These are phyloP conservation scores for carrot (Daucus carota) DNA, from an alignment of 129 eudicot genomes.

Conservation along the genomic window DNA sequence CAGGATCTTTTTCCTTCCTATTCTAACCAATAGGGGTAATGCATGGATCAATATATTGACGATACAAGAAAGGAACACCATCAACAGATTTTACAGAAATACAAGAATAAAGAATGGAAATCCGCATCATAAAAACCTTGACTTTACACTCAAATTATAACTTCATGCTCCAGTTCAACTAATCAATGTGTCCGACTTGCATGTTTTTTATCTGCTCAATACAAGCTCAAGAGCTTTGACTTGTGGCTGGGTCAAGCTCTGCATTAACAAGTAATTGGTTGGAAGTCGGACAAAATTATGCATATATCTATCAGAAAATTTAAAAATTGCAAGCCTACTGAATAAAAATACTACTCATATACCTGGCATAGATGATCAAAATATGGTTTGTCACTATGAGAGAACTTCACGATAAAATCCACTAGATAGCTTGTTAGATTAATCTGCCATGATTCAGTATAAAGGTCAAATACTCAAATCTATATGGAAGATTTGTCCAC, in stretches of 20 bases:
- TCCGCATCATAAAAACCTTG: neutral
- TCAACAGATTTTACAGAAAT: neutral
- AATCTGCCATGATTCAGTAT: slow-evolving; percentile 40
- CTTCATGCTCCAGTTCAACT: neutral
- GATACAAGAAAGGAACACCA: neutral
- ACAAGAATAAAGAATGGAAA: neutral
- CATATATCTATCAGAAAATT: neutral
- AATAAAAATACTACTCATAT: neutral
- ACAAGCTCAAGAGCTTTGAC: slow-evolving; percentile 51
- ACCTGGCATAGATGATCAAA: slow-evolving; percentile 90
- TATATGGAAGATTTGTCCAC: neutral
- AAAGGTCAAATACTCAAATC: neutral
- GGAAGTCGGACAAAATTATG: neutral
- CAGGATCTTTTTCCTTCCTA: neutral
- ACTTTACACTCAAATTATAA: neutral
- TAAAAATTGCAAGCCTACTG: neutral
- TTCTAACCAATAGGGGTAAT: neutral
- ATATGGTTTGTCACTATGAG: slow-evolving; percentile 49
- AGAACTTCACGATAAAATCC: slow-evolving; percentile 57
- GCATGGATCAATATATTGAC: neutral
- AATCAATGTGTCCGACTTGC: neutral
- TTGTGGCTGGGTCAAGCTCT: slow-evolving; percentile 67
- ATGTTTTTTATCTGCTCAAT: slow-evolving; percentile 24
- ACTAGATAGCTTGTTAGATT: slow-evolving; percentile 56
- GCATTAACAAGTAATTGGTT: slow-evolving; percentile 15